Percentiles rank a stretch among this genome's conserved stretches.
These are phyloP conservation scores for Rhizopogon salebrosus DNA, from an alignment of 768 basidiomycete genomes.

Conservation along the genomic window DNA sequence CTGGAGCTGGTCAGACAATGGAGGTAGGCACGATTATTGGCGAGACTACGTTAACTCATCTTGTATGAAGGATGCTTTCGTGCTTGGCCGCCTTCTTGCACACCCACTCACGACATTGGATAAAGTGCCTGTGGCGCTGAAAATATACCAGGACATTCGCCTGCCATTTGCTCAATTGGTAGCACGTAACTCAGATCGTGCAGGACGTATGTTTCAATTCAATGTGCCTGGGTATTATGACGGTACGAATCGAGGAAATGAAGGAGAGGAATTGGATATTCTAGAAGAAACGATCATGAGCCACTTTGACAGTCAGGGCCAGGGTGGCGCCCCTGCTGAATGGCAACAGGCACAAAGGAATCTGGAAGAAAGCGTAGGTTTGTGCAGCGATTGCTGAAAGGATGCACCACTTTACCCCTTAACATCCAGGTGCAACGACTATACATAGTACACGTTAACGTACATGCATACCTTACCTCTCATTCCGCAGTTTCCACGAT, in stretches of 20 bases:
- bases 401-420: not conserved
- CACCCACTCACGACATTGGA: slow-evolving; percentile 5
- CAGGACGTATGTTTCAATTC: slow-evolving; percentile 13
- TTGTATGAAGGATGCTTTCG: slow-evolving; percentile 14
- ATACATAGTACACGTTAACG: not conserved
- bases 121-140: slow-evolving; percentile 8
- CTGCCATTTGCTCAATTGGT: slow-evolving; percentile 10
- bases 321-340: slow-evolving; percentile 3
- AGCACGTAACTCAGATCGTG: slow-evolving; percentile 4
- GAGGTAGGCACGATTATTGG: slow-evolving; percentile 1
- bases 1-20: slow-evolving; percentile 10
- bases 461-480: too few relatives aligned
- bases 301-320: not conserved
- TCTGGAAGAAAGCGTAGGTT: not conserved
- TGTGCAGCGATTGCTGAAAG: slow-evolving; percentile 1
- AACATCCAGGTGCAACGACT: not conserved
- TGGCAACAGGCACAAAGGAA: slow-evolving; percentile 16
- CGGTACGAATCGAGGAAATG: slow-evolving; percentile 1
- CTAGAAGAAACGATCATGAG: not conserved
- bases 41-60: not conserved
- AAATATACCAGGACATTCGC: slow-evolving; percentile 14
- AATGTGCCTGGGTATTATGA: slow-evolving; percentile 6
- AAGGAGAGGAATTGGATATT: slow-evolving; percentile 4
- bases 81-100: slow-evolving; percentile 14
- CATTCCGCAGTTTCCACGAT: too few relatives aligned